Conservation (phyloP, 2,329 filamentous ascomycete species). For the Ascocoryne sarcoides region DNA sequence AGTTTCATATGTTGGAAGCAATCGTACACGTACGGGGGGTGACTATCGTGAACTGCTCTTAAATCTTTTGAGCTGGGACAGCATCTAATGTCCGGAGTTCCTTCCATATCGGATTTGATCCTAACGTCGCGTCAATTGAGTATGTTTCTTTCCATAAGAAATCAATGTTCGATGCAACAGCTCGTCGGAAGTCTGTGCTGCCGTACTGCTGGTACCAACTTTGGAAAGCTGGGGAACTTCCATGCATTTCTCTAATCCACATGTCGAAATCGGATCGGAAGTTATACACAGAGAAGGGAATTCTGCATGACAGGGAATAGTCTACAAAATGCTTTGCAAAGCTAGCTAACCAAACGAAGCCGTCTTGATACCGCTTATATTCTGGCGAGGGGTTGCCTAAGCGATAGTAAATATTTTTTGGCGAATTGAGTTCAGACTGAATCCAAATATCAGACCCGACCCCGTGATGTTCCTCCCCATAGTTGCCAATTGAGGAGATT, state of each 20-base stretch:
- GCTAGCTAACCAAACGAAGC: constrained; percentile 63
- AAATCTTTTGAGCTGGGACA: constrained; percentile 23
- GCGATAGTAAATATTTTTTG: constrained; percentile 52
- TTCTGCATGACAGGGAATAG: constrained; percentile 33
- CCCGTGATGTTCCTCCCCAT: constrained; percentile 41
- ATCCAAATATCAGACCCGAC: constrained; percentile 54
- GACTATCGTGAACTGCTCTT: constrained; percentile 47
- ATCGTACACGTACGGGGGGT: constrained; percentile 58
- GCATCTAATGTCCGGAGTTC: constrained; percentile 28
- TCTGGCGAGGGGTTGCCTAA: constrained; percentile 46
- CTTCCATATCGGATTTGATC: constrained; percentile 29
- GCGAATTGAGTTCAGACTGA: constrained; percentile 40
- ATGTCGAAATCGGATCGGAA: constrained; percentile 49
- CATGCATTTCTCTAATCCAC: constrained; percentile 46
- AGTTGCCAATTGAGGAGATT: constrained; percentile 56
- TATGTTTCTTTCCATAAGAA: constrained; percentile 59
- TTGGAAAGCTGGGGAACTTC: constrained; percentile 33
- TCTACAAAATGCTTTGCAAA: constrained; percentile 66
- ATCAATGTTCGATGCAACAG: constrained; percentile 48
- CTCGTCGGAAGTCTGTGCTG: constrained; percentile 53
- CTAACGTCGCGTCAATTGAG: constrained; percentile 27
- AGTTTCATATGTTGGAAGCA: constrained; percentile 59
- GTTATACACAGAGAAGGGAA: constrained; percentile 39
- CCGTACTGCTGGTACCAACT: constrained; percentile 46
- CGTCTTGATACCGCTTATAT: constrained; percentile 52